Evolutionary conservation across 225 moss, liverwort and hornwort species (phyloP).

Genomic region (Marchantia paleacea): DNA sequence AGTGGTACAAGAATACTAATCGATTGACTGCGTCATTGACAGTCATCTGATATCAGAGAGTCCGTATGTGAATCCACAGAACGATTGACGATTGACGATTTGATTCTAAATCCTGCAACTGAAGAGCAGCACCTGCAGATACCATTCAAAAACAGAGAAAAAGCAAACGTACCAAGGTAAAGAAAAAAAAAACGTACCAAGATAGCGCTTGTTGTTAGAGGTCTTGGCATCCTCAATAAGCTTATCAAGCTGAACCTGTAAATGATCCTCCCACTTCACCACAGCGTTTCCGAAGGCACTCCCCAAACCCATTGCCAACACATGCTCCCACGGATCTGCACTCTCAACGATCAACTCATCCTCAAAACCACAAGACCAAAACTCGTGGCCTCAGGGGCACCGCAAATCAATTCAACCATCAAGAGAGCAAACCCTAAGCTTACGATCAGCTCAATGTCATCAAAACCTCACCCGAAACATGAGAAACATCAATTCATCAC

Average conservation of each 20-base stretch:
- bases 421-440: not conserved
- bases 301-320: conserved; percentile 69
- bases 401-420: not conserved
- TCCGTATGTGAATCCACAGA: too few relatives aligned
- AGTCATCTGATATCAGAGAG: too few relatives aligned
- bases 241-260: conserved; percentile 73
- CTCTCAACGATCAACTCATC: not conserved
- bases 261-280: conserved; percentile 62
- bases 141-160: not conserved
- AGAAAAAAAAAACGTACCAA: conserved; percentile 25
- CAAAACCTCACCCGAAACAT: not conserved
- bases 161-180: not conserved
- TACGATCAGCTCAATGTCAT: not conserved
- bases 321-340: conserved; percentile 84
- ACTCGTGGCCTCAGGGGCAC: not conserved
- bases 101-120: too few relatives aligned
- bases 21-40: too few relatives aligned
- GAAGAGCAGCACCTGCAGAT: too few relatives aligned
- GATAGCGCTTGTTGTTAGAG: conserved; percentile 64
- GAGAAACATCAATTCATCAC: not conserved
- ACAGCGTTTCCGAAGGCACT: conserved; percentile 61
- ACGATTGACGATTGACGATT: too few relatives aligned
- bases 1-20: too few relatives aligned
- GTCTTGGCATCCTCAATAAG: conserved; percentile 48
- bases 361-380: not conserved